Evolutionary conservation across 2,329 filamentous ascomycete species (phyloP), one percentile per base, ranked within the genome.

Genomic region (Parascedosporium putredinis): DNA sequence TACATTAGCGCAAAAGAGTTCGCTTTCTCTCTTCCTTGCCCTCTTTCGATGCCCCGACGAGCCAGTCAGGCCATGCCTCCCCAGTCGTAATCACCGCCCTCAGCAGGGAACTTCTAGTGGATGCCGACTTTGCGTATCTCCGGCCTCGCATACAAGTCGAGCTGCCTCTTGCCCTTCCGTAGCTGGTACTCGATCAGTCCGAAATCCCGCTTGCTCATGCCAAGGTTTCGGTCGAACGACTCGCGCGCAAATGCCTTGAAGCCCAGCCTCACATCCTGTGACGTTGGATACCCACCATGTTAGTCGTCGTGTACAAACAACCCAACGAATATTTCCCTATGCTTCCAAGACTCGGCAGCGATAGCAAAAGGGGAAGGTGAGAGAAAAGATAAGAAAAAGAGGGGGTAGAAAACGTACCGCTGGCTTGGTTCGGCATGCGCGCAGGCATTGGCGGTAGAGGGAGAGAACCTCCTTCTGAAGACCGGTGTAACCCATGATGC

Each of bases 381-480:
- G 27, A 31, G 27, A 12, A 31, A 31, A 31, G 12, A 12, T 10
- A 3, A 24, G 33, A 20, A 10, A 16, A 44, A 42, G 25, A 4
- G 16, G 33, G 36, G 16, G 38, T 12, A 9, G 27, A 14, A 14
- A 8, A 53, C 59, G 54, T 64, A 91, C 88, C 58, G 68, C 63
- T 46, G 90, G 88, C 65, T 98, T 97, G 60, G 82, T 83, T 53
- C 84, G 79, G 52, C 84, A 82, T 60, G 86, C 87, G 52, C 90
- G 80, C 23, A 98, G 71, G 60, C 91, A 97, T 62, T 81, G 79
- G 52, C 91, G 82, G 64, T 97, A 98, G 12, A 98, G 78, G 29
- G 81, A 75, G 47, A 97, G 67, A 3, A 96, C 91, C 60, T 95
- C 88, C 59, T 79, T 84, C 64, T 97, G 91, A n/a, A 97, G 73